Conservation (phyloP, 345 rosid species). For the Murraya koenigii region DNA sequence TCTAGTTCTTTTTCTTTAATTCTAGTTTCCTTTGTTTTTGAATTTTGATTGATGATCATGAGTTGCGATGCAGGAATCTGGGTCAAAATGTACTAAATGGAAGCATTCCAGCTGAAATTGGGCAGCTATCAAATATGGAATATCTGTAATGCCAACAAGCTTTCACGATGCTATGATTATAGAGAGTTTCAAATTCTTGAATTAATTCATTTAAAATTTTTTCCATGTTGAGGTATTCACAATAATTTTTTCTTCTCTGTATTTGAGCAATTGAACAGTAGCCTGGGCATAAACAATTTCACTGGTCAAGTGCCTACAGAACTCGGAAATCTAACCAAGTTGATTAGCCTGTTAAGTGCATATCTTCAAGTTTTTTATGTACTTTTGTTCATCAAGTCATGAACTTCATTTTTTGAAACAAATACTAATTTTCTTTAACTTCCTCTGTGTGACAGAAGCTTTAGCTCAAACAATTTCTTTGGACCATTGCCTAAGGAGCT, state of each 20-base stretch:
- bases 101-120: conserved; percentile 46
- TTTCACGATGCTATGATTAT: background rate
- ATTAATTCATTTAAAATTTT: background rate
- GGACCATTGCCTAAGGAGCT: conserved; percentile 47
- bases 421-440: background rate
- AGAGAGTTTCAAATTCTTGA: background rate
- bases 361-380: background rate
- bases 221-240: conserved; percentile 4
- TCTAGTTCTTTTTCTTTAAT: background rate
- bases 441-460: conserved; percentile 35
- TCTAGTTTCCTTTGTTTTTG: background rate
- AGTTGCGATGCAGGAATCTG: conserved; percentile 40
- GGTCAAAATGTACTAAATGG: conserved; percentile 53
- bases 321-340: conserved; percentile 52
- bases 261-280: conserved; percentile 37
- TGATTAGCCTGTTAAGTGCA: conserved; percentile 49
- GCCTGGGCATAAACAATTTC: conserved; percentile 61
- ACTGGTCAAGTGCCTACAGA: conserved; percentile 47
- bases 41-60: background rate
- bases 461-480: conserved; percentile 53
- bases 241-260: conserved; percentile 1
- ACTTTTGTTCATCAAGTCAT: background rate
- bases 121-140: conserved; percentile 43
- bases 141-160: conserved; percentile 42
- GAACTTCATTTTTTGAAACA: background rate